Base-by-base conservation (phyloP, 176 grass and related monocot genomes). In the Guadua angustifolia region DNA sequence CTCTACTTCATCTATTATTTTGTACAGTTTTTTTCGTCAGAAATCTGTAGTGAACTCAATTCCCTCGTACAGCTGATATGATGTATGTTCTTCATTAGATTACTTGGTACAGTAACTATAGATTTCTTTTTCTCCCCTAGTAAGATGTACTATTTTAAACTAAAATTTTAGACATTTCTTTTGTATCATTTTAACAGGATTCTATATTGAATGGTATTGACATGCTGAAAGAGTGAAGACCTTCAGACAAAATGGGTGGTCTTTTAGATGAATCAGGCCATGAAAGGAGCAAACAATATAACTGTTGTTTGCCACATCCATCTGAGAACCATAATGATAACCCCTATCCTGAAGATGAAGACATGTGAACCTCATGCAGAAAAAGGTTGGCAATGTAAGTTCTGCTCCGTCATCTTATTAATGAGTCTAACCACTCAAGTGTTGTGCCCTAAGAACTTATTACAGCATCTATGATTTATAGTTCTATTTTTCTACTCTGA, bases 311-410 rank as follows among this genome's bases (percentile, higher is more conserved):
- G 38, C 52, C 68, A 15, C 73, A 71, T 70, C 63, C 73, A 73
- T 86, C 56, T 83, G 75, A 79, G 68, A 80, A 83, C 56, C 80
- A 50, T 36, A 84, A 71, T 70, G 56, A 69, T 81, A 79, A 89
- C 46, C 71, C 72, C 35, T 79, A 61, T 87, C 46, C 26, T n/a
- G 64, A 71, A 70, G 80, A 92, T 39, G 83, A 84, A 83, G 80
- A 81, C 42, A 89, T 84, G 19, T 60, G 71, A 76, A 83, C 45
- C 44, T 36, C 57, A 52, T 77, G 55, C 55, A 81, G 63, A 77
- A 89, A 73, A 81, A 65, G 40, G 79, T 67, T 86, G 84, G 80
- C 75, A 71, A 81, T 60, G 90, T 92, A 84, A 89, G 87, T 89
- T 86, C 50, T 78, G 5, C 15, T 73, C 38, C 47, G 18, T 39